These are phyloP conservation scores for Vishniacozyma victoriae DNA, from an alignment of 768 basidiomycete species.

Conservation along the genomic window DNA sequence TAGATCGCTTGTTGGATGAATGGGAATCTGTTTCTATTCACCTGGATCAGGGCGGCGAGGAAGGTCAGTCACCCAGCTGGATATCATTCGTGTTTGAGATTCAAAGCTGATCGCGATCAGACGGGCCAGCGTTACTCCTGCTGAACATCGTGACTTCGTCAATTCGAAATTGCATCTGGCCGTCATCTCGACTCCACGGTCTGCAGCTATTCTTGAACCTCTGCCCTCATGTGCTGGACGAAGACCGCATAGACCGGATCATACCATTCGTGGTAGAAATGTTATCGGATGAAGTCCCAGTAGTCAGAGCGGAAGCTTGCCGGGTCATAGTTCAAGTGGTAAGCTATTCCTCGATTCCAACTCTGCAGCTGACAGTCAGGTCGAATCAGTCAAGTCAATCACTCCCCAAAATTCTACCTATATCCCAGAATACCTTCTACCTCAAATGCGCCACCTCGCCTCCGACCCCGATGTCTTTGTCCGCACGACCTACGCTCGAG, in stretches of 20 bases:
- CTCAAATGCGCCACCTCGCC: slow-evolving; percentile 74
- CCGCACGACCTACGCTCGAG: slow-evolving; percentile 73
- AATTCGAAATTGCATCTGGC: slow-evolving; percentile 75
- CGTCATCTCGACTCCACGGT: slow-evolving; percentile 77
- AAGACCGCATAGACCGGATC: slow-evolving; percentile 88
- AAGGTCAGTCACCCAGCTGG: slow-evolving; percentile 12
- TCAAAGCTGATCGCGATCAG: slow-evolving; percentile 48
- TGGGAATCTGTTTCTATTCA: slow-evolving; percentile 51
- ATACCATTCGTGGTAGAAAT: slow-evolving; percentile 86
- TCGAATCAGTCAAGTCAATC: slow-evolving; percentile 39
- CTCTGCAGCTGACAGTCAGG: slow-evolving; percentile 39
- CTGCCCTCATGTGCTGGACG: slow-evolving; percentile 75
- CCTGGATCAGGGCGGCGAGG: slow-evolving; percentile 15
- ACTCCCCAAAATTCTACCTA: slow-evolving; percentile 55
- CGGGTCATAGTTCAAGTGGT: slow-evolving; percentile 27
- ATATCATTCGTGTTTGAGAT: not conserved
- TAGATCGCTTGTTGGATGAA: slow-evolving; percentile 80
- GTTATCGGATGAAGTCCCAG: slow-evolving; percentile 73
- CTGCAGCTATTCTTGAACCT: slow-evolving; percentile 82
- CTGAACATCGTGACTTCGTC: slow-evolving; percentile 82
- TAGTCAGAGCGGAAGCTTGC: slow-evolving; percentile 64
- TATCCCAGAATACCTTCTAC: slow-evolving; percentile 92
- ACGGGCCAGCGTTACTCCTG: slow-evolving; percentile 83
- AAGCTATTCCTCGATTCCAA: no score
- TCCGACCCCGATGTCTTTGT: slow-evolving; percentile 80